A percentile compares a stretch with the other conserved stretches of the same genome.
These are phyloP conservation scores for Rachicladosporium sp. DNA, from an alignment of 2,329 filamentous ascomycete genomes.

Conservation along the genomic window DNA sequence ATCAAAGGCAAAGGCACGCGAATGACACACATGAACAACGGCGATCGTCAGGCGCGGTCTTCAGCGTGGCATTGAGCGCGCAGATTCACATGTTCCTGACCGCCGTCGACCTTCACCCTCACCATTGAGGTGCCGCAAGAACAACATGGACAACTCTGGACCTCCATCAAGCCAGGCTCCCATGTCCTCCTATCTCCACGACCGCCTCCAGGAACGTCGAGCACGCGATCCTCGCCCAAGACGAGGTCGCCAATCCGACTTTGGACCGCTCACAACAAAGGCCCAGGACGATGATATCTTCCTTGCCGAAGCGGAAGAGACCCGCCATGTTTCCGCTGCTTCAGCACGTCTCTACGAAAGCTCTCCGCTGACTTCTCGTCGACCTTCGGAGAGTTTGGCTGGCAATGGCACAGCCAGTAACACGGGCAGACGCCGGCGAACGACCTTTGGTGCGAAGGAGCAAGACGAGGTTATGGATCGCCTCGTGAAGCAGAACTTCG, in stretches of 20 bases:
- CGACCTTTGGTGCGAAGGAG: slow-evolving; percentile 47
- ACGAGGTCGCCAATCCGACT: slow-evolving; percentile 22
- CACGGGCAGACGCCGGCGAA: slow-evolving; percentile 9
- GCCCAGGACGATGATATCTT: slow-evolving; percentile 26
- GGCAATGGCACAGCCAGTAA: slow-evolving; percentile 7
- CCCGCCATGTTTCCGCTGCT: slow-evolving; percentile 5
- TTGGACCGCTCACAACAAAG: slow-evolving; percentile 14
- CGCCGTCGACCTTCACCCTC: too few relatives aligned
- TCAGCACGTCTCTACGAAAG: slow-evolving; percentile 14
- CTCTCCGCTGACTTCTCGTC: slow-evolving; percentile 14
- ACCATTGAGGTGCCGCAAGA: too few relatives aligned
- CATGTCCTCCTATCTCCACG: slow-evolving; percentile 17
- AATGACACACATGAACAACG: too few relatives aligned
- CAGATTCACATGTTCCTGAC: too few relatives aligned
- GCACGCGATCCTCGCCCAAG: slow-evolving; percentile 18
- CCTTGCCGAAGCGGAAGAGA: slow-evolving; percentile 20
- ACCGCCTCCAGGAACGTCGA: slow-evolving; percentile 23
- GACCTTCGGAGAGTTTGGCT: slow-evolving; percentile 9
- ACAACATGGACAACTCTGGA: too few relatives aligned
- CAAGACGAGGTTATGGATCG: slow-evolving; percentile 58
- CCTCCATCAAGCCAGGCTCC: too few relatives aligned
- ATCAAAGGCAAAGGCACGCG: too few relatives aligned
- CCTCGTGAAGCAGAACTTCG: slow-evolving; percentile 65
- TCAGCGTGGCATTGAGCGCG: too few relatives aligned
- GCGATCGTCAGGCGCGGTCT: too few relatives aligned